Conservation (phyloP, 306 rosid genomes). For the Vachellia pachyceras region DNA sequence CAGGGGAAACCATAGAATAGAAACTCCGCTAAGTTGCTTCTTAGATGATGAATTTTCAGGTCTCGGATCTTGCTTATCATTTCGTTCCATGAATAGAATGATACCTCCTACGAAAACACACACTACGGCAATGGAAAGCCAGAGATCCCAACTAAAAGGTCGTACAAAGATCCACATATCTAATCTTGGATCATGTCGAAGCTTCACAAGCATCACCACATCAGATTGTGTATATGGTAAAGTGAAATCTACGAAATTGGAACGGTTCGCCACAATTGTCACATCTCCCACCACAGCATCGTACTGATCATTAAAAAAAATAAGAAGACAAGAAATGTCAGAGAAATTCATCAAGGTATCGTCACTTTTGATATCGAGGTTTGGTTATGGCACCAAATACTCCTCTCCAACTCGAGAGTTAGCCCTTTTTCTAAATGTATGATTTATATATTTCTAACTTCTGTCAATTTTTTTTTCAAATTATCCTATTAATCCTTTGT, state of each 20-base stretch:
- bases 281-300: neutral
- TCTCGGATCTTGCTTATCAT: neutral
- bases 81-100: slow-evolving; percentile 21
- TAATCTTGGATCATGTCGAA: neutral
- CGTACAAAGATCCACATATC: slow-evolving; percentile 30
- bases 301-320: neutral
- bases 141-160: slow-evolving; percentile 35
- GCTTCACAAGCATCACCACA: slow-evolving; percentile 17
- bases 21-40: neutral
- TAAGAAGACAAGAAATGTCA: too few species aligned
- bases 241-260: slow-evolving; percentile 29
- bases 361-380: too few species aligned
- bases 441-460: too few species aligned
- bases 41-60: neutral
- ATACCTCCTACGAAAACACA: too few species aligned
- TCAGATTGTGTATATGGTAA: neutral
- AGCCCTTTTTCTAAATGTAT: too few species aligned
- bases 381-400: too few species aligned
- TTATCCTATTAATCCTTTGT: too few species aligned
- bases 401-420: too few species aligned
- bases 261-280: neutral
- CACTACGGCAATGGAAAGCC: neutral
- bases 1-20: neutral
- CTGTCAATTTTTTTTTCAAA: too few species aligned
- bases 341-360: too few species aligned